phyloP scores from a whole-genome alignment of 345 rosid species.

The Eucalyptus globulus region DNA sequence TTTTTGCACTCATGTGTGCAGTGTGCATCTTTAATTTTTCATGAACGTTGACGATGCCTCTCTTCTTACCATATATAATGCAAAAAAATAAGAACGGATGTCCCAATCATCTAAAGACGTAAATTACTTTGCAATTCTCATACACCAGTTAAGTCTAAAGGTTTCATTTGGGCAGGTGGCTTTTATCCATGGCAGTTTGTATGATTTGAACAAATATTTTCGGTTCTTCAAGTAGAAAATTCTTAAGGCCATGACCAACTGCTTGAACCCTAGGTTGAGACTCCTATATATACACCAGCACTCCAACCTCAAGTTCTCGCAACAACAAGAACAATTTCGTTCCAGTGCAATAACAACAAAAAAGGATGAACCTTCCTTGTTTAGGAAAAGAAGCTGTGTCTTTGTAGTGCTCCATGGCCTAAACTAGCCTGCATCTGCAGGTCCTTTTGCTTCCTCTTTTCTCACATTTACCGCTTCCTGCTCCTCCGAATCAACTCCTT shows the following conservation, averaged over 20 bases:
- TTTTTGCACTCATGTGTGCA: too few relatives aligned
- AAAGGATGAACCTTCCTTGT: neutral
- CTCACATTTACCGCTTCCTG: neutral
- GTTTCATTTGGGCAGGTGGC: too few relatives aligned
- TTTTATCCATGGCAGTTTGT: too few relatives aligned
- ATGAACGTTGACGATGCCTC: too few relatives aligned
- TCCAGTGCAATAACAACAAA: neutral
- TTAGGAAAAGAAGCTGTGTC: neutral
- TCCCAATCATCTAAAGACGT: too few relatives aligned
- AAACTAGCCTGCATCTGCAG: neutral
- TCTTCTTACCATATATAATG: too few relatives aligned
- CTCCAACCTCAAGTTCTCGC: neutral
- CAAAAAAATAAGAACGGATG: too few relatives aligned
- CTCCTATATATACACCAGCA: neutral
- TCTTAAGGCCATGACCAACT: neutral
- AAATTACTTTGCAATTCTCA: too few relatives aligned
- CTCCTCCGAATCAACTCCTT: conserved; percentile 9
- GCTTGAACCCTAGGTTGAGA: neutral
- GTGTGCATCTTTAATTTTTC: too few relatives aligned
- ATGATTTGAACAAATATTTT: too few relatives aligned
- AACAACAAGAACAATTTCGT: too few relatives aligned
- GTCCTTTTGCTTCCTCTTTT: neutral
- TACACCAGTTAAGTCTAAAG: too few relatives aligned
- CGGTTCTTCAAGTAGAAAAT: neutral
- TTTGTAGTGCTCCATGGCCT: neutral